Evolutionary conservation across 1,139 yeast species (phyloP).

Genomic region (Geotrichum bryndzae): DNA sequence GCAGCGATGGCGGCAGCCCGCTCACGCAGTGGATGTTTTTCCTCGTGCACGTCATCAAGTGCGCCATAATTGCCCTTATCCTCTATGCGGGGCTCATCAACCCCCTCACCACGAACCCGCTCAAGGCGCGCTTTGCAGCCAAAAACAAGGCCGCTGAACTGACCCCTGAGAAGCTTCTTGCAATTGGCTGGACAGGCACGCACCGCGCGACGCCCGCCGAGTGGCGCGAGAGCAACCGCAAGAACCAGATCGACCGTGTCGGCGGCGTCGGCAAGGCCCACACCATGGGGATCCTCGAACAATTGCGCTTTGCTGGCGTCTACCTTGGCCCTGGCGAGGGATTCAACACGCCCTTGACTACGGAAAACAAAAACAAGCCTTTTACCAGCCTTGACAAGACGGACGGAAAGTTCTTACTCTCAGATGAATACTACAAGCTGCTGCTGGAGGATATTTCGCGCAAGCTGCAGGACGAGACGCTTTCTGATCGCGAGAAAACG

Average conservation of each 20-base stretch:
- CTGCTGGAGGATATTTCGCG: slow-evolving; percentile 25
- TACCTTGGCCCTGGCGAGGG: slow-evolving; percentile 75
- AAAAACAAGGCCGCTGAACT: slow-evolving; percentile 35
- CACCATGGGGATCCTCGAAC: slow-evolving; percentile 61
- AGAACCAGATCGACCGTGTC: slow-evolving; percentile 47
- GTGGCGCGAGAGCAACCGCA: slow-evolving; percentile 56
- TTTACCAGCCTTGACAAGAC: background rate
- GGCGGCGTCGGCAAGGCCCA: slow-evolving; percentile 82
- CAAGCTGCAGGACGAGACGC: slow-evolving; percentile 18
- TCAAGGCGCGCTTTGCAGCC: slow-evolving; percentile 20
- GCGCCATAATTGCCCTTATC: slow-evolving; percentile 49
- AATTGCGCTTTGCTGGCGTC: slow-evolving; percentile 52
- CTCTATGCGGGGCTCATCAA: slow-evolving; percentile 69
- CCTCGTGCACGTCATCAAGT: slow-evolving; percentile 60
- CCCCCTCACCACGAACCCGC: slow-evolving; percentile 55
- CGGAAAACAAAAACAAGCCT: background rate
- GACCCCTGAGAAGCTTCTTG: slow-evolving; percentile 50
- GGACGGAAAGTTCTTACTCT: slow-evolving; percentile 27
- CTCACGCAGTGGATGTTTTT: slow-evolving; percentile 65
- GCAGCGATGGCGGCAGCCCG: slow-evolving; percentile 37
- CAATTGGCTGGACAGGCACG: slow-evolving; percentile 90
- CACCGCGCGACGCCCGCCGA: slow-evolving; percentile 65
- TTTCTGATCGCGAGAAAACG: slow-evolving; percentile 23
- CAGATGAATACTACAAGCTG: slow-evolving; percentile 25
- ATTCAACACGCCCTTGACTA: slow-evolving; percentile 35